Base-by-base conservation (phyloP, 1,139 yeast genomes). In the Suhomyces wounanorum region DNA sequence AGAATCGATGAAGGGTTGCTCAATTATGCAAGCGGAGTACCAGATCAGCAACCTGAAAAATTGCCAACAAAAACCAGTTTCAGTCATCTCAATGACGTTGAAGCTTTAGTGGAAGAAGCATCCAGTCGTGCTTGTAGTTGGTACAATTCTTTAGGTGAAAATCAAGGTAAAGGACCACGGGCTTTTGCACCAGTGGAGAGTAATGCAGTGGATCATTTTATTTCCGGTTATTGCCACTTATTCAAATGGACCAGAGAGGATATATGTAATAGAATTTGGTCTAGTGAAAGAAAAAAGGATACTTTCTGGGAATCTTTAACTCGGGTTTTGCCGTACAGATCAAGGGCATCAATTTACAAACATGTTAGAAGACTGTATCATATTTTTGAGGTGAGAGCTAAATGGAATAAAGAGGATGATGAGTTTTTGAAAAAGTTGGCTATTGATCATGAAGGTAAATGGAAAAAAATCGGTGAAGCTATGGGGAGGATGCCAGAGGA, bases 401-500 rank as follows among this genome's bases (percentile, higher is more conserved):
- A 85, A 62, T 92, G 98, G 98, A 84, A 87, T 0, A 74, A 80
- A 4, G 89, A 83, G 53, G 97, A 91, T 55, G 98, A 92, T 66
- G 79, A 72, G 38, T 77, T 78, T 47, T 73, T 92, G 50, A 81
- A 83, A 1, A 78, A 77, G 51, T 72, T 89, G 48, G 89, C 89
- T 5, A 70, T 78, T 8, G 83, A 83, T 37, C 81, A 83, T 57
- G 89, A 85, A 52, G 90, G 94, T 13, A 89, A 87, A 62, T 91
- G 97, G 97, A 88, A 89, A 59, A 77, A 78, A 42, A 87, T 91
- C 55, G 97, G 97, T 2, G 79, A 79, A 50, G 70, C 77, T 8
- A 75, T 91, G 83, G 89, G 89, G 11, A 79, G 98, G 61, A 92
- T 92, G 98, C 97, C 98, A 0, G 98, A 92, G 63, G 98, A 92